phyloP scores from a whole-genome alignment of 208 protist species.

The Trypanosomatidae sp. region DNA sequence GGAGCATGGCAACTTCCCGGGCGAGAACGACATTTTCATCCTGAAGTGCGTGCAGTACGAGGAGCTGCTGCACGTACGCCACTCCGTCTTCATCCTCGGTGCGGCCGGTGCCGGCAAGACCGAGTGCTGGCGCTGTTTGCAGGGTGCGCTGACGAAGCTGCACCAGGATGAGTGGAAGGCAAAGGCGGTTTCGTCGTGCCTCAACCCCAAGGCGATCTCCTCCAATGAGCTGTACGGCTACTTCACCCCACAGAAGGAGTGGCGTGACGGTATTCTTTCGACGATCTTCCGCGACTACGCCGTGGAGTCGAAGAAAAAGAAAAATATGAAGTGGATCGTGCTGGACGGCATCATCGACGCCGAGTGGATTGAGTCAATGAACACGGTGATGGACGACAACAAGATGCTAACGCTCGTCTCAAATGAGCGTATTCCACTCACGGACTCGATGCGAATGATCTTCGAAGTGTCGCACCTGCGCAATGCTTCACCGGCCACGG shows the following conservation, averaged over 20 bases:
- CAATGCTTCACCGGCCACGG: constrained; percentile 98
- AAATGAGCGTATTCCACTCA: constrained; percentile 98
- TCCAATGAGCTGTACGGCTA: constrained; percentile 99
- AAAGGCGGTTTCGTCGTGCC: constrained; percentile 85
- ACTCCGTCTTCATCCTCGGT: constrained; percentile 99
- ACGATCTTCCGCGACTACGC: constrained; percentile 96
- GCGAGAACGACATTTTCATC: constrained; percentile 98
- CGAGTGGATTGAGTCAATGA: constrained; percentile 99
- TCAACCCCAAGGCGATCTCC: constrained; percentile 99
- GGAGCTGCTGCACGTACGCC: constrained; percentile 98
- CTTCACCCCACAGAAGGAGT: constrained; percentile 97
- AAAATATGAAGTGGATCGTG: constrained; percentile 97
- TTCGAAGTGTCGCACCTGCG: constrained; percentile 98
- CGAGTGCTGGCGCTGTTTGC: constrained; percentile 96
- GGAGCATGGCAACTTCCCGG: constrained; percentile 92
- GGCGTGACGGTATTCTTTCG: constrained; percentile 96
- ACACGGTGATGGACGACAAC: constrained; percentile 99
- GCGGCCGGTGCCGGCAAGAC: constrained; percentile 97
- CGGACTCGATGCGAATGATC: constrained; percentile 97
- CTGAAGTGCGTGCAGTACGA: constrained; percentile 98
- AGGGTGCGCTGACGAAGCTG: constrained; percentile 90
- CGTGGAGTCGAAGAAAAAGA: constrained; percentile 95
- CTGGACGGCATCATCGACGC: constrained; percentile 99
- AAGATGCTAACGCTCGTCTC: constrained; percentile 98
- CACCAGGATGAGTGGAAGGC: constrained; percentile 93